phyloP scores from a whole-genome alignment of 306 rosid species.

The Vigna radiata region DNA sequence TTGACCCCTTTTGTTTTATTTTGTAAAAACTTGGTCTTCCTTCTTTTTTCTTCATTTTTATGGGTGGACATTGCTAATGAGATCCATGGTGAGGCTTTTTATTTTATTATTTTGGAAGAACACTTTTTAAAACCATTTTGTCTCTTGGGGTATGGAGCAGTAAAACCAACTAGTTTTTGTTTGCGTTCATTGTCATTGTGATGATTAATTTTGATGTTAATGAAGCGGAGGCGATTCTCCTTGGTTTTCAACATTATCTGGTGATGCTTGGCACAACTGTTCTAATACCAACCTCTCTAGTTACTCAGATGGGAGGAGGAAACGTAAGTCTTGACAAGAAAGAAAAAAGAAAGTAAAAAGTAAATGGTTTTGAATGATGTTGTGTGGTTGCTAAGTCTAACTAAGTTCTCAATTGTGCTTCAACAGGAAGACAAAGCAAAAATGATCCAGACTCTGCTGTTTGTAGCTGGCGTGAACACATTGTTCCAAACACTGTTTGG shows the following conservation, averaged over 20 bases:
- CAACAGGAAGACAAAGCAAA: conserved; percentile 90
- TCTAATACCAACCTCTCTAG: conserved; percentile 80
- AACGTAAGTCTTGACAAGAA: conserved; percentile 63
- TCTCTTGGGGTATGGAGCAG: not conserved
- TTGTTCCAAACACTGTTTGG: conserved; percentile 78
- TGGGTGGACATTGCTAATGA: conserved; percentile 3
- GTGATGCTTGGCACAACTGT: conserved; percentile 98
- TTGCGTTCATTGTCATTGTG: conserved; percentile 35
- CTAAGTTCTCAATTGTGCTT: conserved; percentile 35
- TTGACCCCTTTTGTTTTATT: conserved; percentile 9
- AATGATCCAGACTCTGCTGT: conserved; percentile 83
- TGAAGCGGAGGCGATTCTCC: conserved; percentile 94
- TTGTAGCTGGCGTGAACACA: conserved; percentile 94
- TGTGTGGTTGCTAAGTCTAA: conserved; percentile 33
- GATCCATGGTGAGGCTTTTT: conserved; percentile 13
- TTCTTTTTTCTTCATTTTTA: not conserved
- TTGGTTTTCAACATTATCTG: conserved; percentile 97
- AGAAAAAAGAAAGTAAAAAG: not conserved
- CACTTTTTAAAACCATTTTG: not conserved
- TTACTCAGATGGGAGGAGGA: conserved; percentile 97
- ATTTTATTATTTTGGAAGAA: conserved; percentile 3
- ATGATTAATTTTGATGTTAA: conserved; percentile 37
- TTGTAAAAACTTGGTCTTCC: not conserved
- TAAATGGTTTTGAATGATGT: conserved; percentile 26
- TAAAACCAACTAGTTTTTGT: conserved; percentile 3